phyloP scores from a whole-genome alignment of 768 basidiomycete genomes.

The Coprinellus aureogranulatus region DNA sequence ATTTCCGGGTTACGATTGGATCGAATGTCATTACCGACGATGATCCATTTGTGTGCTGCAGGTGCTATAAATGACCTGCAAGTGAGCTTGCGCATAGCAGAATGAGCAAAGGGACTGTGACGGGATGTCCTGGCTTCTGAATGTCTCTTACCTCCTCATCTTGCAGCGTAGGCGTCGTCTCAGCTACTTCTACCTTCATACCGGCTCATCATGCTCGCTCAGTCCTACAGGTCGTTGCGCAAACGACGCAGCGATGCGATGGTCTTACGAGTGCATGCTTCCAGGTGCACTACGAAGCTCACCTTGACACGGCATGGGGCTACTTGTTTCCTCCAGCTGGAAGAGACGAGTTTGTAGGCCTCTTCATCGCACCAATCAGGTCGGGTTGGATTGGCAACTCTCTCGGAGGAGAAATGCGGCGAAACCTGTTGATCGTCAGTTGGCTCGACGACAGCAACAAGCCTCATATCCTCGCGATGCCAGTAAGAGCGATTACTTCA shows the following conservation, averaged over 20 bases:
- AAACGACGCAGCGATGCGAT: constrained; percentile 10
- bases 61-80: not conserved
- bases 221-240: not conserved
- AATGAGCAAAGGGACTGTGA: too few species aligned
- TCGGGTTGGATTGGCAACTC: constrained; percentile 9
- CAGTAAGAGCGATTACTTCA: too few species aligned
- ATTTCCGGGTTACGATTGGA: not conserved
- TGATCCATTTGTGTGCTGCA: not conserved
- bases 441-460: constrained; percentile 10
- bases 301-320: constrained; percentile 1
- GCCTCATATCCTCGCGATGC: not conserved
- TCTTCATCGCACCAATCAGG: constrained; percentile 7
- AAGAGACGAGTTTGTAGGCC: constrained; percentile 9
- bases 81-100: not conserved
- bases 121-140: too few species aligned
- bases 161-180: too few species aligned
- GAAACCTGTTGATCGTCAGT: constrained; percentile 9
- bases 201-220: not conserved
- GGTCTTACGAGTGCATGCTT: constrained; percentile 9
- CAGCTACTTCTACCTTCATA: too few species aligned
- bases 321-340: constrained; percentile 10
- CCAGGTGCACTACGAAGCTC: not conserved
- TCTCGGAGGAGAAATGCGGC: constrained; percentile 10
- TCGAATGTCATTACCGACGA: not conserved
- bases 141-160: too few species aligned